Evolutionary conservation across 768 basidiomycete species (phyloP).

Genomic region (Bullera alba): DNA sequence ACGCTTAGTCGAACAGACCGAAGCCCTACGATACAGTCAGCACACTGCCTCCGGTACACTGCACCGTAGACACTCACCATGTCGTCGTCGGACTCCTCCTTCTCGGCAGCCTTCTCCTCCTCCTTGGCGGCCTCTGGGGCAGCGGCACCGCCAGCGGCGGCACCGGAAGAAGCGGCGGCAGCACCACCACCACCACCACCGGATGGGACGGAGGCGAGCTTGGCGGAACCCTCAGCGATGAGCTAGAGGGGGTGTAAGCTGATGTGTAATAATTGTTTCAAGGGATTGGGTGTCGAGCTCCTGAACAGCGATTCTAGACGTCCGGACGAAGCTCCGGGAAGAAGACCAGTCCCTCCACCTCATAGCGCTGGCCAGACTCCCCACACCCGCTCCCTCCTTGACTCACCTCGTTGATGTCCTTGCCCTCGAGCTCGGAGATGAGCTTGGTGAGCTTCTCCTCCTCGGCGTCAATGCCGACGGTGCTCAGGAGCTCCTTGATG

Average conservation of each 20-base stretch:
- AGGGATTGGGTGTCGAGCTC: too few relatives aligned
- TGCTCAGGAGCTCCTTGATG: slow-evolving; percentile 74
- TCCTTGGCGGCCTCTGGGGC: slow-evolving; percentile 57
- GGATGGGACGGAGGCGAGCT: slow-evolving; percentile 95
- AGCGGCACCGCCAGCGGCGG: slow-evolving; percentile 56
- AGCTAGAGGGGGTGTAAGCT: slow-evolving; percentile 58
- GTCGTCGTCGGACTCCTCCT: slow-evolving; percentile 94
- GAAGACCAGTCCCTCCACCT: too few relatives aligned
- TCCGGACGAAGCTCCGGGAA: too few relatives aligned
- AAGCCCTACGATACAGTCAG: slow-evolving; percentile 54
- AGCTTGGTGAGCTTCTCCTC: slow-evolving; percentile 71
- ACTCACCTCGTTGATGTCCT: slow-evolving; percentile 71
- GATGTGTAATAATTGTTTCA: background rate
- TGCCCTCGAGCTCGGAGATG: slow-evolving; percentile 82
- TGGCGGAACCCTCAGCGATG: slow-evolving; percentile 84
- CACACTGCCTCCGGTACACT: background rate
- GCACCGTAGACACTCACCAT: slow-evolving; percentile 55
- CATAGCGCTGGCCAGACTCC: too few relatives aligned
- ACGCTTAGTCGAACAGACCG: slow-evolving; percentile 84
- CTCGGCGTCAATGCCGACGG: slow-evolving; percentile 85
- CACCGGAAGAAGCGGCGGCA: slow-evolving; percentile 52
- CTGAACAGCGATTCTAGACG: too few relatives aligned
- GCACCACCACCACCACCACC: slow-evolving; percentile 59
- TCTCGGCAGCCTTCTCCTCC: slow-evolving; percentile 63
- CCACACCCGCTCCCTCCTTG: too few relatives aligned